Percentiles rank a stretch among this genome's conserved stretches.
Conservation (phyloP, 768 basidiomycete genomes). For the Rubroboletus satanas region DNA sequence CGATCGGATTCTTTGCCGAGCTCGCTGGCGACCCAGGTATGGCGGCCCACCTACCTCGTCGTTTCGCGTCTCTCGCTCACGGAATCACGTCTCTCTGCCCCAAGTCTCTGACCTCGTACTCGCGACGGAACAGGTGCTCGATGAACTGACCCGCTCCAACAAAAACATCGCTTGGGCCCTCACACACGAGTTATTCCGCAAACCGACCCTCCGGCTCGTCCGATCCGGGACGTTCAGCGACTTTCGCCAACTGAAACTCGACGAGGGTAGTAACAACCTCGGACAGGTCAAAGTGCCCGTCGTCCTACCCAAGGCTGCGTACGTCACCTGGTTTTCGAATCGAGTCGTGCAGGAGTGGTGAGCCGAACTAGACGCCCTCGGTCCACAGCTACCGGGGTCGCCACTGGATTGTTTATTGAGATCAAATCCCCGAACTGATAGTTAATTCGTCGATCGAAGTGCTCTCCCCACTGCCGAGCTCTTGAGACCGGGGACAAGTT, state of each 20-base stretch:
- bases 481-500: too few relatives aligned
- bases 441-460: too few relatives aligned
- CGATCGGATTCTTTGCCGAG: slow-evolving; percentile 18
- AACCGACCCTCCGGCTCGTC: slow-evolving; percentile 23
- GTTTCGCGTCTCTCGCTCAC: neutral
- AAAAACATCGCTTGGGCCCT: neutral
- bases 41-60: too few relatives aligned
- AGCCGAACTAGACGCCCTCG: neutral
- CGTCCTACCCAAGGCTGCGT: slow-evolving; percentile 11
- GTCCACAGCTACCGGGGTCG: too few relatives aligned
- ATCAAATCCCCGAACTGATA: too few relatives aligned
- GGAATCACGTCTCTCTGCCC: neutral
- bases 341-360: slow-evolving; percentile 18
- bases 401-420: too few relatives aligned
- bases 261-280: slow-evolving; percentile 1
- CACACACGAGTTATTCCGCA: neutral
- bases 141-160: neutral
- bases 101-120: neutral
- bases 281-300: slow-evolving; percentile 24
- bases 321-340: slow-evolving; percentile 11
- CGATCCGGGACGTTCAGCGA: slow-evolving; percentile 20
- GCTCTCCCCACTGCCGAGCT: too few relatives aligned
- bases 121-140: slow-evolving; percentile 8
- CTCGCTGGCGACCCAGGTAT: slow-evolving; percentile 4
- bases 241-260: slow-evolving; percentile 17